Conservation (phyloP, 225 moss, liverwort and hornwort genomes). For the Asterella californica region DNA sequence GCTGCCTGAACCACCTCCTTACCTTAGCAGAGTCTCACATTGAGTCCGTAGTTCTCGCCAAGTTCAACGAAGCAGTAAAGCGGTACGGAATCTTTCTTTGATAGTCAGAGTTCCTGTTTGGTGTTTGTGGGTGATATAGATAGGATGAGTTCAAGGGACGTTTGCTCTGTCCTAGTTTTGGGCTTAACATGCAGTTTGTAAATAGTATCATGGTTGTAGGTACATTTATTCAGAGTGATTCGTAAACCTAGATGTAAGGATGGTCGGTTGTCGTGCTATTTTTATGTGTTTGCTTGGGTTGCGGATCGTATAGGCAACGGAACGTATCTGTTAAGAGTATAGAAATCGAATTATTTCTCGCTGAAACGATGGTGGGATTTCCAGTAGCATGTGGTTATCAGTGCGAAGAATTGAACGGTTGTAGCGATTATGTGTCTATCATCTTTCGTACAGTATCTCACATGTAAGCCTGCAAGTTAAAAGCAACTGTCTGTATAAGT, state of each 20-base stretch:
- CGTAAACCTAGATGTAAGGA: too few relatives aligned
- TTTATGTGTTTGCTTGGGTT: too few relatives aligned
- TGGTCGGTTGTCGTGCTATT: too few relatives aligned
- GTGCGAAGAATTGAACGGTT: neutral
- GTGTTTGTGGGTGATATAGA: neutral
- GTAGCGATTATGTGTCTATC: neutral
- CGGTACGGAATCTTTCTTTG: conserved; percentile 32
- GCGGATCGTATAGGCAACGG: too few relatives aligned
- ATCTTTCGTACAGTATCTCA: too few relatives aligned
- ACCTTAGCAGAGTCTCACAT: conserved; percentile 82
- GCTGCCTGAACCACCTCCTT: conserved; percentile 76
- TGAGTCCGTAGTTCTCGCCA: conserved; percentile 75
- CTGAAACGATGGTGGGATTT: neutral
- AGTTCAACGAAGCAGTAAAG: conserved; percentile 63
- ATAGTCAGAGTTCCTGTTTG: neutral
- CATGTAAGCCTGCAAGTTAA: too few relatives aligned
- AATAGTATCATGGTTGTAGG: too few relatives aligned
- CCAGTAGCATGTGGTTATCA: neutral
- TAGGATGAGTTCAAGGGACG: neutral
- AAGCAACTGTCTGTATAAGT: too few relatives aligned
- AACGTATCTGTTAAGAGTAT: too few relatives aligned
- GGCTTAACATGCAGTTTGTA: neutral
- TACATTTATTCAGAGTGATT: too few relatives aligned
- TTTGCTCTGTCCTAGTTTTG: neutral
- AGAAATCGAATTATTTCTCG: neutral